phyloP scores from a whole-genome alignment of 2,329 filamentous ascomycete genomes.

The Aspergillus thermomutatus region DNA sequence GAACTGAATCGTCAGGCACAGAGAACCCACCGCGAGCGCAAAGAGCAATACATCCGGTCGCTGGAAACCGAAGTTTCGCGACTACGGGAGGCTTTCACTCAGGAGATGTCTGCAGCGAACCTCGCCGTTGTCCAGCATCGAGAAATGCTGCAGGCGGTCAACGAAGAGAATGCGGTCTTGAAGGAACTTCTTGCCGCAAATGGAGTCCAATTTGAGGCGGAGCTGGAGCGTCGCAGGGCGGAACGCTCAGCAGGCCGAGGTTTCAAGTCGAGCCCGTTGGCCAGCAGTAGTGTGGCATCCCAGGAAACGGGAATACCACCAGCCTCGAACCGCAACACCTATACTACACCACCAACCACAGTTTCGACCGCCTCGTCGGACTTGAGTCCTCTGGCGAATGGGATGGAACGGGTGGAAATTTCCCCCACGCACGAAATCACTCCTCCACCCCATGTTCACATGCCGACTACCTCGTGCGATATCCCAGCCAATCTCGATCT shows the following conservation, averaged over 20 bases:
- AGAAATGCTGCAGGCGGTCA: constrained; percentile 67
- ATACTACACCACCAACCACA: constrained; percentile 34
- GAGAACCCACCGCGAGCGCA: constrained; percentile 92
- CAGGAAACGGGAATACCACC: constrained; percentile 24
- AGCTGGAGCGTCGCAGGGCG: constrained; percentile 38
- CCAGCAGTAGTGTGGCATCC: constrained; percentile 36
- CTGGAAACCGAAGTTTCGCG: constrained; percentile 88
- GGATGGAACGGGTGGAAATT: constrained; percentile 26
- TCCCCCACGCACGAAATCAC: constrained; percentile 23
- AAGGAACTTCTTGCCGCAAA: constrained; percentile 59
- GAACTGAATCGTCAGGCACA: constrained; percentile 95
- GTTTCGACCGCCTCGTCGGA: constrained; percentile 22
- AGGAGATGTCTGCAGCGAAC: constrained; percentile 59
- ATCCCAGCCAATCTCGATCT: constrained; percentile 23
- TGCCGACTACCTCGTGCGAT: constrained; percentile 20
- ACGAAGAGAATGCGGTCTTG: constrained; percentile 76
- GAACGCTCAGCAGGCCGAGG: constrained; percentile 23
- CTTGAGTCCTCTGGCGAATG: constrained; percentile 28
- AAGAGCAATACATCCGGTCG: constrained; percentile 92
- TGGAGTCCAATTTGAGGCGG: constrained; percentile 56
- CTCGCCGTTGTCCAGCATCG: constrained; percentile 60
- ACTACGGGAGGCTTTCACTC: constrained; percentile 72
- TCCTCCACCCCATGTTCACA: constrained; percentile 21
- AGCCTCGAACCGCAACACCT: constrained; percentile 21
- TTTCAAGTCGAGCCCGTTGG: constrained; percentile 41